Base-by-base conservation (phyloP, 345 rosid species). In the Arabidopsis suecica region DNA sequence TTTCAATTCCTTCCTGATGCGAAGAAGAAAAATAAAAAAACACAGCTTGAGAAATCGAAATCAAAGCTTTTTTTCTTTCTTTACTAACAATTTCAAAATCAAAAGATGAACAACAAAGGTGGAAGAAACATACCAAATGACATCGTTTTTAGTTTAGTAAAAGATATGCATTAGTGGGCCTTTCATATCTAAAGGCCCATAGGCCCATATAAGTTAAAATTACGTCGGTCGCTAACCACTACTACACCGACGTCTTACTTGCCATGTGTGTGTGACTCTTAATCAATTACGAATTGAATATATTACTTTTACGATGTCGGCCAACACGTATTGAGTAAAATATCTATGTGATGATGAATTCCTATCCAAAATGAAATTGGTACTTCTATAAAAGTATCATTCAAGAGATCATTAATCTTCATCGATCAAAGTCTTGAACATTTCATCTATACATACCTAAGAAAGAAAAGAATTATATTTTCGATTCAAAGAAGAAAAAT, bases 11-110 rank as follows among this genome's bases (percentile, higher is more conserved):
- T 37, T 57, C 34, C 28, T 48, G 72, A 53, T 41, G 59, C 1
- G 2, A 10, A 14, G 6, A 14, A n/a, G 11, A 33, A 40, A 11
- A 16, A 48, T 3, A 28, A 16, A 5, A 5, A 2, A 1, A n/a
- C 50, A 60, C 12, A 37, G 41, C 13, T 74, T 65, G 33, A 65
- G 50, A 57, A 65, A 58, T 67, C 68, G 51, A 67, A 68, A 67
- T 48, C 63, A 3, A 9, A 48, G 72, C 13, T 22, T 16, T 38
- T 32, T 56, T 7, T 11, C 3, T 28, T 16, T 16, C 4, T 28
- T 28, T 3, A 9, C 50, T 20, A 38, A 28, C 67, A 40, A 50
- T 50, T 75, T 75, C 57, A 75, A 76, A 53, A 53, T n/a, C 57
- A 41, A 68, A 58, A 40, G 48, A 49, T 22, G 68, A 59, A 53